Evolutionary conservation across 2,329 filamentous ascomycete species (phyloP).

Genomic region (Aspergillus japonicus): DNA sequence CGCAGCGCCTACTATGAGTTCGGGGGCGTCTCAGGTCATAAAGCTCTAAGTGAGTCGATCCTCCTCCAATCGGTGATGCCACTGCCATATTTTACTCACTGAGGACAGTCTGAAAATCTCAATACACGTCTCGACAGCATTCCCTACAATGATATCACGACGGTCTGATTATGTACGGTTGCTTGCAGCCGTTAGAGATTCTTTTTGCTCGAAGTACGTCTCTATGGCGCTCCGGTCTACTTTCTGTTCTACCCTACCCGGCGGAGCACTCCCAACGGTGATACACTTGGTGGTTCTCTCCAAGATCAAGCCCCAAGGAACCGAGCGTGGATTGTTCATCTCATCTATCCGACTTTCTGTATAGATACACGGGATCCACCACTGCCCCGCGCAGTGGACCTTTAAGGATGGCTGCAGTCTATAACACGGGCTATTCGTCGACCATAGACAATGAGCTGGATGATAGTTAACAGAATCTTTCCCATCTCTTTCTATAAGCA

Average conservation of each 20-base stretch:
- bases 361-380: neutral
- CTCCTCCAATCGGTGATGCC: neutral
- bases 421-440: neutral
- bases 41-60: neutral
- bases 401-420: neutral
- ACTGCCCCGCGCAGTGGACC: neutral
- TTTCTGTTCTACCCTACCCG: neutral
- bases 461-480: too few species aligned
- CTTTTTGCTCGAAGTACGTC: too few species aligned
- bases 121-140: neutral
- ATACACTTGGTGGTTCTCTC: too few species aligned
- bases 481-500: too few species aligned
- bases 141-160: neutral
- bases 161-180: neutral
- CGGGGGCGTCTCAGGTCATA: neutral
- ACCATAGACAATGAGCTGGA: too few species aligned
- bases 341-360: too few species aligned
- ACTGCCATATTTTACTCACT: neutral
- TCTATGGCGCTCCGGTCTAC: too few species aligned
- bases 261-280: too few species aligned
- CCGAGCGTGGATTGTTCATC: too few species aligned
- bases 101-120: neutral
- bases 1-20: neutral
- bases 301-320: too few species aligned
- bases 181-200: neutral